These are phyloP conservation scores for Vicia faba DNA, from an alignment of 306 rosid genomes.

Conservation along the genomic window DNA sequence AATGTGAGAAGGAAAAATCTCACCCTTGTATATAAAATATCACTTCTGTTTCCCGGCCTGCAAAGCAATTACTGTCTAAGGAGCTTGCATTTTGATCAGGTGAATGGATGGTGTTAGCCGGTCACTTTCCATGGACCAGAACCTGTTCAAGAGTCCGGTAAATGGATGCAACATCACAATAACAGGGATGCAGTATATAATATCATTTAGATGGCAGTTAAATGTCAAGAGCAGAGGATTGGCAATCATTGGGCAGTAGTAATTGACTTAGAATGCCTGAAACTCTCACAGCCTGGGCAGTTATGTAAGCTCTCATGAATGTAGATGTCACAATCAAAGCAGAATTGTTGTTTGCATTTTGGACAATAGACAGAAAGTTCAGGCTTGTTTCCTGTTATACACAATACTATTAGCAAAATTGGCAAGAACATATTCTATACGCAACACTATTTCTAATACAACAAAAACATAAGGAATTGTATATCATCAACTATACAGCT, in stretches of 20 bases:
- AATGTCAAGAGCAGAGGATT: conserved; percentile 9
- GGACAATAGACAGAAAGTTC: conserved; percentile 76
- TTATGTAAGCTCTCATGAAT: conserved; percentile 94
- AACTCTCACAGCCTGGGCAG: conserved; percentile 96
- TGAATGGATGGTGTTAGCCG: conserved; percentile 24
- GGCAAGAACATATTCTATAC: conserved; percentile 24
- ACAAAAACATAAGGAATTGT: conserved; percentile 11
- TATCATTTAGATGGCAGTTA: conserved; percentile 13
- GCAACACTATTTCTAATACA: conserved; percentile 27
- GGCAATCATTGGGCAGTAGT: conserved; percentile 44
- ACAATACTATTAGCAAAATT: conserved; percentile 11
- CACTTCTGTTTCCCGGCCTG: conserved; percentile 19
- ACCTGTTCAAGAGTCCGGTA: conserved; percentile 16
- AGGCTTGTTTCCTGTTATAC: conserved; percentile 75
- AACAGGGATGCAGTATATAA: conserved; percentile 5
- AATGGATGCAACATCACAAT: conserved; percentile 13
- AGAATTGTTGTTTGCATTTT: conserved; percentile 83
- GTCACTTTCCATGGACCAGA: conserved; percentile 4
- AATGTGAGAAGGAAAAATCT: conserved; percentile 17
- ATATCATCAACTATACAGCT: conserved; percentile 13
- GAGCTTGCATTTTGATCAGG: conserved; percentile 30
- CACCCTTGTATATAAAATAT: conserved; percentile 32
- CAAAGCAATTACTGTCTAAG: conserved; percentile 16
- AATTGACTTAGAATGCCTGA: conserved; percentile 58
- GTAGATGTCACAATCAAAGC: conserved; percentile 90